Evolutionary conservation across 768 basidiomycete species (phyloP).

Genomic region (Tricholoma sp.): DNA sequence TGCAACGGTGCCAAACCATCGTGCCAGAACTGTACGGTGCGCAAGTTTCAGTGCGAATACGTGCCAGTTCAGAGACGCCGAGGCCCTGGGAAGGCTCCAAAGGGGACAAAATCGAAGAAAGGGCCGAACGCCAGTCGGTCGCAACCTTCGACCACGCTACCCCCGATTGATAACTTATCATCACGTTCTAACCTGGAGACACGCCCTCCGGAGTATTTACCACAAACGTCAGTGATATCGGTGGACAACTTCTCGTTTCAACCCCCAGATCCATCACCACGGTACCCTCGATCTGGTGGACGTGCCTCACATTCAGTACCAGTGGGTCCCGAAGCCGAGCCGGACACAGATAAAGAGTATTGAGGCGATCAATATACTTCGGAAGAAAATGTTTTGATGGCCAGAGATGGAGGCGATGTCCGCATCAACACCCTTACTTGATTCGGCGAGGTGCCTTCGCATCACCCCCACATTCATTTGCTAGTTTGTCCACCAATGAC

Average conservation of each 20-base stretch:
- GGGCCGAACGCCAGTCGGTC: constrained; percentile 12
- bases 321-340: constrained; percentile 27
- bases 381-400: constrained; percentile 11
- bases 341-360: constrained; percentile 27
- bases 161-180: constrained; percentile 10
- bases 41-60: constrained; percentile 50
- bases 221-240: constrained; percentile 24
- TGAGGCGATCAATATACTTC: constrained; percentile 11
- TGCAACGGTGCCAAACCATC: constrained; percentile 65
- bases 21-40: constrained; percentile 59
- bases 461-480: constrained; percentile 41
- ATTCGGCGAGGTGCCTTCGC: constrained; percentile 20
- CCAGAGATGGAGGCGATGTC: constrained; percentile 4
- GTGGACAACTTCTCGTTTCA: constrained; percentile 26
- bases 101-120: constrained; percentile 48
- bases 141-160: constrained; percentile 11
- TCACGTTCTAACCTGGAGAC: constrained; percentile 11
- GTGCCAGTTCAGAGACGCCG: constrained; percentile 49
- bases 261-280: constrained; percentile 17
- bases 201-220: background rate
- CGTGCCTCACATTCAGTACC: constrained; percentile 19
- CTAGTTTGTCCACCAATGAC: constrained; percentile 29
- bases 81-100: constrained; percentile 72
- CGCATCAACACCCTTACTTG: constrained; percentile 13
- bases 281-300: constrained; percentile 8